Evolutionary conservation across 306 rosid genomes (phyloP).

Genomic region (Ormosia emarginata): DNA sequence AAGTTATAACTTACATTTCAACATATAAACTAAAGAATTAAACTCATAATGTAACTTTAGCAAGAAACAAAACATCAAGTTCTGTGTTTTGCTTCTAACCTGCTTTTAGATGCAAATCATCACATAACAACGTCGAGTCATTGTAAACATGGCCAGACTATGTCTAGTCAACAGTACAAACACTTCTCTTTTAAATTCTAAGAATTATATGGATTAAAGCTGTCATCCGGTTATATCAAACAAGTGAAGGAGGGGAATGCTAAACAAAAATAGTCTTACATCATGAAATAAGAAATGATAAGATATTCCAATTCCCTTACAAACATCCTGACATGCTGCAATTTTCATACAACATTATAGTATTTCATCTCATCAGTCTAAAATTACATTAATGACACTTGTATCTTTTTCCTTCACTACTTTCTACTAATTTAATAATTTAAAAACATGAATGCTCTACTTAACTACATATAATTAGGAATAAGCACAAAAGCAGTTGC

Average conservation of each 20-base stretch:
- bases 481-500: neutral
- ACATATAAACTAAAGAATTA: neutral
- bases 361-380: neutral
- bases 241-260: neutral
- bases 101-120: conserved; percentile 1
- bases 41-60: neutral
- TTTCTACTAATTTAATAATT: neutral
- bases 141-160: neutral
- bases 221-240: neutral
- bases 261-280: neutral
- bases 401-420: neutral
- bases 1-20: neutral
- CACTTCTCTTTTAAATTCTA: neutral
- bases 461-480: neutral
- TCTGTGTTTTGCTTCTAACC: neutral
- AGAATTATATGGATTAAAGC: neutral
- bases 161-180: neutral
- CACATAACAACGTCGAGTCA: neutral
- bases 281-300: neutral
- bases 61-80: neutral
- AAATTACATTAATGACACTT: neutral
- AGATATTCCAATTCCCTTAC: neutral
- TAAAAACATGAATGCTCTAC: neutral
- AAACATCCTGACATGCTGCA: neutral
- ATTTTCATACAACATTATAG: neutral